phyloP scores from a whole-genome alignment of 73 alveolate genomes.

The Tetrahymena borealis region DNA sequence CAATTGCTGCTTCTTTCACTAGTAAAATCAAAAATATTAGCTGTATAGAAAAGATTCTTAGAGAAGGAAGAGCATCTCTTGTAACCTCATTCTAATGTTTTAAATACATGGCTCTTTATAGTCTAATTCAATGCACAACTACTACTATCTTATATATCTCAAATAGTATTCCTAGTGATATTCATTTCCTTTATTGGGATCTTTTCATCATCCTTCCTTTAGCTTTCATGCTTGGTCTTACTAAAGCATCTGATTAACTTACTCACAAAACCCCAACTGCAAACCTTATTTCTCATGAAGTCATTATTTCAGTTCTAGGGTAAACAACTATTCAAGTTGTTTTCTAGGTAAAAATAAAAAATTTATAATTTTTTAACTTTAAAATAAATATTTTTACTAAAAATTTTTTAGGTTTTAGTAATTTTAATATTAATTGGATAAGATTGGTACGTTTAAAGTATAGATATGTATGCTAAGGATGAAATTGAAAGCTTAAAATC shows the following conservation, averaged over 20 bases:
- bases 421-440: background rate
- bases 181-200: slow-evolving; percentile 79
- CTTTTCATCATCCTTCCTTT: slow-evolving; percentile 73
- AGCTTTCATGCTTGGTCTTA: slow-evolving; percentile 75
- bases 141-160: slow-evolving; percentile 60
- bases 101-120: slow-evolving; percentile 87
- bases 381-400: background rate
- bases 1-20: slow-evolving; percentile 81
- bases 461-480: background rate
- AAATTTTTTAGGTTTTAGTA: background rate
- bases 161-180: slow-evolving; percentile 63
- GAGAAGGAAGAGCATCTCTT: slow-evolving; percentile 58
- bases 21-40: slow-evolving; percentile 52
- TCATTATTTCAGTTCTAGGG: background rate
- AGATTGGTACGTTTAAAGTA: background rate
- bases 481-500: background rate
- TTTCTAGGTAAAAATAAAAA: background rate
- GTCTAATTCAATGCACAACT: slow-evolving; percentile 71
- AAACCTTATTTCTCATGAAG: background rate
- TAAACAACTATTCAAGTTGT: background rate
- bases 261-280: background rate
- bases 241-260: slow-evolving; percentile 71
- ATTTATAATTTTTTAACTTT: background rate
- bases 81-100: slow-evolving; percentile 85
- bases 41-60: slow-evolving; percentile 55